phyloP scores from a whole-genome alignment of 345 rosid genomes.

The Hibiscus tridactylites region DNA sequence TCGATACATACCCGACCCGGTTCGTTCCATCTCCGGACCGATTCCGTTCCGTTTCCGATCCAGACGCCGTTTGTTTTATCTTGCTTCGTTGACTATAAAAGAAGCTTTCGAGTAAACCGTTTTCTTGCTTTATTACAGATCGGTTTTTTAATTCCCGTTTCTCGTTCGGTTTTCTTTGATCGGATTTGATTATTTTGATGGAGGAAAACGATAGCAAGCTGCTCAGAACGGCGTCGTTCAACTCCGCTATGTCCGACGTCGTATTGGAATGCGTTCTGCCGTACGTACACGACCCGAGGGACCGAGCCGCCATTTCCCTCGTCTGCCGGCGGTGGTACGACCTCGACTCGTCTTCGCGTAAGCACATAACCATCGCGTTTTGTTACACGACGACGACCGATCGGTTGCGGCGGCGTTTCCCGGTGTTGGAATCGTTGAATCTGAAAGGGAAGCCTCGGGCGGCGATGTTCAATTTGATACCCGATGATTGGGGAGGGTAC shows the following conservation, averaged over 20 bases:
- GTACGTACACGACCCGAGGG: constrained; percentile 53
- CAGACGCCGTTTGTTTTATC: not conserved
- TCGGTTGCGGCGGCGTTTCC: constrained; percentile 49
- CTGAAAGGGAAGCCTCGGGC: constrained; percentile 88
- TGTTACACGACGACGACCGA: constrained; percentile 74
- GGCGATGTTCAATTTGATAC: constrained; percentile 83
- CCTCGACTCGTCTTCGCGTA: constrained; percentile 67
- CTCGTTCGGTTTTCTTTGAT: not conserved
- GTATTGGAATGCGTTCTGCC: constrained; percentile 58
- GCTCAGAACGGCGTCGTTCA: constrained; percentile 13
- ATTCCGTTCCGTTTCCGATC: not conserved
- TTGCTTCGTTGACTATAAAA: too few species aligned
- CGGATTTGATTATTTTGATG: constrained; percentile 15
- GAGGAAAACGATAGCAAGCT: constrained; percentile 30
- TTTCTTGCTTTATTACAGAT: too few species aligned
- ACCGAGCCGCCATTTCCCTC: constrained; percentile 67
- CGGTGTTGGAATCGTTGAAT: constrained; percentile 58
- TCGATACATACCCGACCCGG: not conserved
- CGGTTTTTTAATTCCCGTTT: too few species aligned
- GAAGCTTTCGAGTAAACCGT: too few species aligned
- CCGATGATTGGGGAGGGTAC: constrained; percentile 88
- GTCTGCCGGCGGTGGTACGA: constrained; percentile 72
- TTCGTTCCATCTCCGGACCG: not conserved
- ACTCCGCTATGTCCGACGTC: constrained; percentile 33
- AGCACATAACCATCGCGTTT: constrained; percentile 71